phyloP scores from a whole-genome alignment of 2,329 filamentous ascomycete species.

The Trichoderma aggressivum region DNA sequence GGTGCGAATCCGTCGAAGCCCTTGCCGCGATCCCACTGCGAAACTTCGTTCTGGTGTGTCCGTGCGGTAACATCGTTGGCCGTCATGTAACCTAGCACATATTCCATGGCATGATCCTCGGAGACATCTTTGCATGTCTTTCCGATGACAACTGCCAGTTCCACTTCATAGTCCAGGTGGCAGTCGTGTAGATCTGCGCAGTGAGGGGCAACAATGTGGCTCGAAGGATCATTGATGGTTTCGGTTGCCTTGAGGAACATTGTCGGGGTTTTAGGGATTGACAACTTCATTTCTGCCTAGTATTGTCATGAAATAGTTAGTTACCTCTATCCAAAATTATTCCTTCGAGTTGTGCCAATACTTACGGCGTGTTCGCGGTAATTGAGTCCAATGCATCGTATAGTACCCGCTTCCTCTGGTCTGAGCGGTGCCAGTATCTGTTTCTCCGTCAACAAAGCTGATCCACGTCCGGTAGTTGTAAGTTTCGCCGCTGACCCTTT shows the following conservation, averaged over 20 bases:
- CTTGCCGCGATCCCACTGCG: constrained; percentile 13
- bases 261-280: neutral
- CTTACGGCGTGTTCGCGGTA: constrained; percentile 9
- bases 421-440: neutral
- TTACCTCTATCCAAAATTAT: neutral
- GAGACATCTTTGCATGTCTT: constrained; percentile 6
- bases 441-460: neutral
- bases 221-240: neutral
- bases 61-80: constrained; percentile 10
- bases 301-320: neutral
- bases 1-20: constrained; percentile 7
- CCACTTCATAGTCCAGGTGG: constrained; percentile 4
- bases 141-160: constrained; percentile 6
- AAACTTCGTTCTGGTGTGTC: constrained; percentile 11
- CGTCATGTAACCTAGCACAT: constrained; percentile 4
- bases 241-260: constrained; percentile 1
- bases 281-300: constrained; percentile 7
- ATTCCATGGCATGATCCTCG: neutral
- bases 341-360: neutral
- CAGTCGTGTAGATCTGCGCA: constrained; percentile 3
- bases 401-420: constrained; percentile 7
- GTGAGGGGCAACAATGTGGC: neutral
- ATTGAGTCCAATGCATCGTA: constrained; percentile 11
- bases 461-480: neutral
- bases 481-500: neutral